Evolutionary conservation across 176 grass and related monocot species (phyloP).

Genomic region (Alopecurus myosuroides): DNA sequence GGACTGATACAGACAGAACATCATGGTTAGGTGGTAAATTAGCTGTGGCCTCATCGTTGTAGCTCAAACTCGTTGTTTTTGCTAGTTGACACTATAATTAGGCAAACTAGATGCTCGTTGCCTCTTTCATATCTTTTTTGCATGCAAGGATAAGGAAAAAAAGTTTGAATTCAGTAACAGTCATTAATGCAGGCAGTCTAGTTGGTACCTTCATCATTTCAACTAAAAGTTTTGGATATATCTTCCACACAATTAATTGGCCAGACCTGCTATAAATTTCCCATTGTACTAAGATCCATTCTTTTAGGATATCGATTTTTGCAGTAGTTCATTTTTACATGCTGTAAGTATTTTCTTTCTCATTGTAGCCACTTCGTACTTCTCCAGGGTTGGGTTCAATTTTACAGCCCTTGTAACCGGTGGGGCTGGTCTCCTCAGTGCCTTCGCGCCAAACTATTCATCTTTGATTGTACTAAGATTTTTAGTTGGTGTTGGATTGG

Average conservation of each 20-base stretch:
- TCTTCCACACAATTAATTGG: background rate
- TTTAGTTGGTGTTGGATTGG: constrained; percentile 85
- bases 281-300: background rate
- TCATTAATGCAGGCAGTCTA: background rate
- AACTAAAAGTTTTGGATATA: background rate
- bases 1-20: background rate
- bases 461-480: constrained; percentile 79
- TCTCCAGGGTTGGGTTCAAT: constrained; percentile 84
- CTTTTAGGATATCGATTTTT: constrained; percentile 6
- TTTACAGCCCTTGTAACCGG: constrained; percentile 86
- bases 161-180: background rate
- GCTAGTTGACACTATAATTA: background rate
- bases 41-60: no score
- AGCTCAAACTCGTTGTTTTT: background rate
- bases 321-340: background rate
- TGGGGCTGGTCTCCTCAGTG: constrained; percentile 81
- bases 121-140: background rate
- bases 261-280: background rate
- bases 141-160: background rate
- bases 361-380: constrained; percentile 15
- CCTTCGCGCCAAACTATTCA: constrained; percentile 87
- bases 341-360: constrained; percentile 4
- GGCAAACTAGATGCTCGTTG: background rate
- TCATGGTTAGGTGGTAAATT: background rate
- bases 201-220: background rate